Percentiles rank a stretch among this genome's conserved stretches.
These are phyloP conservation scores for Candida pini DNA, from an alignment of 805 yeast genomes.

Conservation along the genomic window DNA sequence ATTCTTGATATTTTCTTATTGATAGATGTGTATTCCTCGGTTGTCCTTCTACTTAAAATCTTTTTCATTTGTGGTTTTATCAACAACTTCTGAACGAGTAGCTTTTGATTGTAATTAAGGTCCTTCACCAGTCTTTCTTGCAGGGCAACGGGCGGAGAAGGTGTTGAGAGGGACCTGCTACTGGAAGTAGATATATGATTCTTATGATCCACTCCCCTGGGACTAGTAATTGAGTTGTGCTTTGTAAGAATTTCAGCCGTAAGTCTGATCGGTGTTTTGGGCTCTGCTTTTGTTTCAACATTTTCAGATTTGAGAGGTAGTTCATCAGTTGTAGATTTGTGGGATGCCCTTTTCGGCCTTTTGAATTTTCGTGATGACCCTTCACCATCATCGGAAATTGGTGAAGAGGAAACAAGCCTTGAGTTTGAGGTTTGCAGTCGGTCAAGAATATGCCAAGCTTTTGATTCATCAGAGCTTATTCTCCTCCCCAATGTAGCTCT, in stretches of 20 bases:
- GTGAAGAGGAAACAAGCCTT: neutral
- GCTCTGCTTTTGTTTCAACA: neutral
- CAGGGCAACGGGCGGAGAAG: neutral
- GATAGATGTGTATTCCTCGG: slow-evolving; percentile 43
- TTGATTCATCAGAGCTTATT: slow-evolving; percentile 13
- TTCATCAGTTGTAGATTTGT: neutral
- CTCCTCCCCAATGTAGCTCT: slow-evolving; percentile 3
- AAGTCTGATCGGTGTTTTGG: neutral
- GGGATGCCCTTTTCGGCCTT: slow-evolving; percentile 10
- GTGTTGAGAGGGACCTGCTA: no score
- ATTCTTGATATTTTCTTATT: slow-evolving; percentile 59
- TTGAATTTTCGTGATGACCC: slow-evolving; percentile 6
- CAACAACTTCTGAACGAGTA: slow-evolving; percentile 46
- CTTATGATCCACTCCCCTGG: no score
- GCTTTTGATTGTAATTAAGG: slow-evolving; percentile 39
- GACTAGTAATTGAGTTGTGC: slow-evolving; percentile 1
- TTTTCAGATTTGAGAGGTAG: neutral
- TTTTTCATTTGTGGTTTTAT: slow-evolving; percentile 50
- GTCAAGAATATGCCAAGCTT: slow-evolving; percentile 28
- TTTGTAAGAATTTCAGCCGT: slow-evolving; percentile 1
- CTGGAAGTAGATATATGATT: no score
- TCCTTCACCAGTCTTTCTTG: no score
- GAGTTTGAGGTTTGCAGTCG: slow-evolving; percentile 11
- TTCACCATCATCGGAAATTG: neutral
- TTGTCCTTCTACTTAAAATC: slow-evolving; percentile 16